Base-by-base conservation (phyloP, 2,329 filamentous ascomycete species). In the Sporothrix brunneoviolacea region DNA sequence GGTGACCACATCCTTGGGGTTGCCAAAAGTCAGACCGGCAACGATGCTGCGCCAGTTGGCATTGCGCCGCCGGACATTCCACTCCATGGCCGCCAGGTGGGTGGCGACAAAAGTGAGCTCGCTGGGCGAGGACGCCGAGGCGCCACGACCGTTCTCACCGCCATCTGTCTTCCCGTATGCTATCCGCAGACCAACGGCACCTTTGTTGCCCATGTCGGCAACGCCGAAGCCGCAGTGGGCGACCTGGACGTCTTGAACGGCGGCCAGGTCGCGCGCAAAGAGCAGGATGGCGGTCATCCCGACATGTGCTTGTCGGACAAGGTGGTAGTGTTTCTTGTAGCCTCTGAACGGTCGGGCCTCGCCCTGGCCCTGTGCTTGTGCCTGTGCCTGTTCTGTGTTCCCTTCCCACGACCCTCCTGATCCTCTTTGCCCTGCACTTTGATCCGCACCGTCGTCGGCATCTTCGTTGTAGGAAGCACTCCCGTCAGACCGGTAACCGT, bases 141-240 rank as follows among this genome's bases (percentile, higher is more conserved):
- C 18, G 24, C 24, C 24, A 10, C 24, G 24, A 5, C 24, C 24
- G 18, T 12, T 70, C 43, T 56, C 62, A 6, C 60, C 62, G 19
- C 64, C 64, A 4, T 70, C 65, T 36, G 71, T 69, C 4, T 59
- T 59, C n/a, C 18, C 61, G 60, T 88, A 84, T 13, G 80, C 75
- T 38, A 93, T 68, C 30, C 90, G 77, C 54, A 91, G 74, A 0
- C 86, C 93, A 1, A 95, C 86, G 4, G 90, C 91, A 27, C 91
- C 93, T 68, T 98, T 98, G 67, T 96, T 96, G 15, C 90, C 93
- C 85, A 95, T 93, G 44, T 91, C 85, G 52, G 83, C 84, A 1
- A 90, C 67, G 0, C 93, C 93, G 43, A 96, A 86, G 0, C 93
- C 91, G 2, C 90, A 84, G 48, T 86, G 87, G 2, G 86, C 88